A percentile compares a stretch with the other conserved stretches of the same genome.
These are phyloP conservation scores for Candida labiduridarum DNA, from an alignment of 1,139 yeast species.

Conservation along the genomic window DNA sequence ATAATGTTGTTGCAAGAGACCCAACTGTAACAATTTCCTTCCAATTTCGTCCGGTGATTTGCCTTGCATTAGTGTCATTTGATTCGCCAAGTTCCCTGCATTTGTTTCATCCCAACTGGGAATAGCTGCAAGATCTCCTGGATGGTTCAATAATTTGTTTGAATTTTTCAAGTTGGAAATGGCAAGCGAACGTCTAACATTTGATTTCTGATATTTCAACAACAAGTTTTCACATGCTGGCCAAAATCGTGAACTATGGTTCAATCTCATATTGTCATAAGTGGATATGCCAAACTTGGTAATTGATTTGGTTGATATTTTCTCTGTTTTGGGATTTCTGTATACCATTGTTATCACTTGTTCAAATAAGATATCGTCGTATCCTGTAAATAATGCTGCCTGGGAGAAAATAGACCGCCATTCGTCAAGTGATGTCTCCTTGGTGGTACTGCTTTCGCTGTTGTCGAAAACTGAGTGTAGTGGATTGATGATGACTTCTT, in stretches of 20 bases:
- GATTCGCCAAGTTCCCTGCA: slow-evolving; percentile 73
- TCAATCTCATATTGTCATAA: slow-evolving; percentile 62
- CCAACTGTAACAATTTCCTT: slow-evolving; percentile 48
- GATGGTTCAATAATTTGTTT: slow-evolving; percentile 50
- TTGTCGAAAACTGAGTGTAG: slow-evolving; percentile 23
- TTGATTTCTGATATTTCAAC: slow-evolving; percentile 50
- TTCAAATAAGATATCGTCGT: slow-evolving; percentile 55
- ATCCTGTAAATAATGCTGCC: slow-evolving; percentile 59
- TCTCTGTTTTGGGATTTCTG: slow-evolving; percentile 45
- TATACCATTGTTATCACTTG: slow-evolving; percentile 55
- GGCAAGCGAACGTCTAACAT: slow-evolving; percentile 76
- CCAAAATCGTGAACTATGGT: slow-evolving; percentile 65
- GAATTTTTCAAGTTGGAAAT: slow-evolving; percentile 70
- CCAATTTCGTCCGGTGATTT: slow-evolving; percentile 63
- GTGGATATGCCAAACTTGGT: slow-evolving; percentile 72
- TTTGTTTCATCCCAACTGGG: slow-evolving; percentile 69
- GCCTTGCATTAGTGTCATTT: slow-evolving; percentile 50
- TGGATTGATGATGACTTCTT: slow-evolving; percentile 18
- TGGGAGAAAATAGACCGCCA: slow-evolving; percentile 48
- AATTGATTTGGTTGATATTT: slow-evolving; percentile 61
- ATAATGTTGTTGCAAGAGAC: slow-evolving; percentile 59
- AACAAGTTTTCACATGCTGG: slow-evolving; percentile 77
- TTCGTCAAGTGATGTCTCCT: slow-evolving; percentile 19
- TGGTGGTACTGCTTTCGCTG: slow-evolving; percentile 9
- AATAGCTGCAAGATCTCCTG: slow-evolving; percentile 23